phyloP scores from a whole-genome alignment of 2,329 filamentous ascomycete genomes.

The Sporothrix inflata region DNA sequence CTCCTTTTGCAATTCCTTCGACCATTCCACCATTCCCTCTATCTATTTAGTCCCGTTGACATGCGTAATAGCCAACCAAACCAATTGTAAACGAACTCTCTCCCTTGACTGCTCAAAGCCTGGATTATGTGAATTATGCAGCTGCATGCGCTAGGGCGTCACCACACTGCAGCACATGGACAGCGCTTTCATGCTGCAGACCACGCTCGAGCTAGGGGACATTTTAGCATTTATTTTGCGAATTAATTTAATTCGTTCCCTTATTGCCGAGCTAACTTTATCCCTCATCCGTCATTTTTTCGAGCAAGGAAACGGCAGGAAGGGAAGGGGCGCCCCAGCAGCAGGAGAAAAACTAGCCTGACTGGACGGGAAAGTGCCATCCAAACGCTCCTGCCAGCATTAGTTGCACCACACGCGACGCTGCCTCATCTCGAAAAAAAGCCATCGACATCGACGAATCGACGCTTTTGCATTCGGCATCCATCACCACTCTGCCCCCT shows the following conservation, averaged over 20 bases:
- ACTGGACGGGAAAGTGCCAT: not conserved
- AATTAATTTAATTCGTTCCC: conserved; percentile 29
- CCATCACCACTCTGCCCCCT: not conserved
- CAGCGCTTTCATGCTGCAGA: not conserved
- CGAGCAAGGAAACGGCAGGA: conserved; percentile 24
- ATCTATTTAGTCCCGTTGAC: no score
- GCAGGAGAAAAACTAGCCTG: conserved; percentile 21
- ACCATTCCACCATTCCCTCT: no score
- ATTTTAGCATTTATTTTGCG: conserved; percentile 29
- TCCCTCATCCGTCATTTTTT: conserved; percentile 36
- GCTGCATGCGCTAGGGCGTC: not conserved
- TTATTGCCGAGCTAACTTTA: conserved; percentile 40
- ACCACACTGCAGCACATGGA: not conserved
- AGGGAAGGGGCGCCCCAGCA: not conserved
- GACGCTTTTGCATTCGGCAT: conserved; percentile 4
- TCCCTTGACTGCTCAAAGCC: no score
- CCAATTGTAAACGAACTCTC: no score
- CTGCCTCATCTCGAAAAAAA: conserved; percentile 14
- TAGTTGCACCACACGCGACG: conserved; percentile 12
- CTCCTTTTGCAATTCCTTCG: no score
- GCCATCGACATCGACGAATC: conserved; percentile 12
- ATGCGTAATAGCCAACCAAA: no score
- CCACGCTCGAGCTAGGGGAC: not conserved
- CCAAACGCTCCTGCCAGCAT: conserved; percentile 4
- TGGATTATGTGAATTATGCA: not conserved